Conservation (phyloP, 2,329 filamentous ascomycete species). For the Ceratocystis smalleyi region DNA sequence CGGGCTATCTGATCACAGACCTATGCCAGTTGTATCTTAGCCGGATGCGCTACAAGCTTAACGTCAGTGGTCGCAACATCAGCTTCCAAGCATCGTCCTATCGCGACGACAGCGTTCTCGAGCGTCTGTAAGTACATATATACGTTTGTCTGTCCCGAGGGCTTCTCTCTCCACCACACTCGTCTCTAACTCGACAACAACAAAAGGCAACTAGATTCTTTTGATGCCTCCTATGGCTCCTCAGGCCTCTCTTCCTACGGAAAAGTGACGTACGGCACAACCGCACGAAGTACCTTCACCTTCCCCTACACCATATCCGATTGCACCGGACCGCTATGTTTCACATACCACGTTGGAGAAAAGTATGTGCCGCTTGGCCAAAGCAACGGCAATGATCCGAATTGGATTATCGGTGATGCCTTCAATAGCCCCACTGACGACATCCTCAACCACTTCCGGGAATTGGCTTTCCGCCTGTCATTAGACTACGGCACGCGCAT, state of each 20-base stretch:
- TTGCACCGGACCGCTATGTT: not conserved
- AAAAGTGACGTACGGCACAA: not conserved
- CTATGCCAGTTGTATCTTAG: not conserved
- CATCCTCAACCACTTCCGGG: not conserved
- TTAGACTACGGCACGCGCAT: not conserved
- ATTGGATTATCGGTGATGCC: not conserved
- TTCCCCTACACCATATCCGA: not conserved
- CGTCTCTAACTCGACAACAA: not conserved
- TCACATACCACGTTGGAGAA: not conserved
- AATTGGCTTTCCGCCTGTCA: not conserved
- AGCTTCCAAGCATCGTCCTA: not conserved
- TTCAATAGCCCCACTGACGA: not conserved
- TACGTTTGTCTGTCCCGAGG: not conserved
- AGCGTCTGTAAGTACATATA: not conserved
- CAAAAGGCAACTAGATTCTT: not conserved
- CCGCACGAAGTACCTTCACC: not conserved
- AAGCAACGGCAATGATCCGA: not conserved
- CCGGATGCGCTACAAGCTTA: not conserved
- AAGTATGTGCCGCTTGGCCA: not conserved
- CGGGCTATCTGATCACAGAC: not conserved
- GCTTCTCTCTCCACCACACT: not conserved
- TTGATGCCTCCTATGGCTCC: not conserved
- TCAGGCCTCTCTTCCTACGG: not conserved
- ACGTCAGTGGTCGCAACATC: not conserved
- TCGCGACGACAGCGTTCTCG: not conserved